phyloP scores from a whole-genome alignment of 2,329 filamentous ascomycete genomes.

The Sclerotinia subarctica region DNA sequence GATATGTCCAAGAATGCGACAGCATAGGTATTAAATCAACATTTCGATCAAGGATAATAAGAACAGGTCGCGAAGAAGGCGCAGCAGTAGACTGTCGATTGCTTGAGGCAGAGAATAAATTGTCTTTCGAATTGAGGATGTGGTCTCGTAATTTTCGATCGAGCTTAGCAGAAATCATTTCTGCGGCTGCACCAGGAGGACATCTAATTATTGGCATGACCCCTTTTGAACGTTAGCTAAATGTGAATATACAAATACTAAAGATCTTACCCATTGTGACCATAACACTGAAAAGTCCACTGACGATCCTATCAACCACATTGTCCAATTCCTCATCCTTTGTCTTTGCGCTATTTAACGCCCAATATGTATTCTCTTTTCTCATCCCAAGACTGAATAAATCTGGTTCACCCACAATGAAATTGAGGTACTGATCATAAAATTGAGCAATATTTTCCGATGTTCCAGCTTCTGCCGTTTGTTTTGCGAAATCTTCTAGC shows the following conservation, averaged over 20 bases:
- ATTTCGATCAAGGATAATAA: conserved; percentile 92
- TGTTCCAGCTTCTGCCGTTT: conserved; percentile 80
- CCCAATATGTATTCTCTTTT: conserved; percentile 88
- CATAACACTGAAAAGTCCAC: conserved; percentile 93
- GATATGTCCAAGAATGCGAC: conserved; percentile 91
- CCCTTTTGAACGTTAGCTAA: conserved; percentile 48
- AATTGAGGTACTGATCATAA: conserved; percentile 96
- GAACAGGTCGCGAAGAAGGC: conserved; percentile 75
- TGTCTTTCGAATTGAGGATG: conserved; percentile 95
- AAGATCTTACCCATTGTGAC: conserved; percentile 82
- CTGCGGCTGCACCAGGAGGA: conserved; percentile 86
- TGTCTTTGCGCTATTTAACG: conserved; percentile 89
- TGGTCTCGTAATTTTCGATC: conserved; percentile 96
- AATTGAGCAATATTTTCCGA: conserved; percentile 89
- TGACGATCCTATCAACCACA: conserved; percentile 87
- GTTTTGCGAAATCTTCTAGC: conserved; percentile 88
- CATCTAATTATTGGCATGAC: conserved; percentile 94
- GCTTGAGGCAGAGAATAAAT: conserved; percentile 70
- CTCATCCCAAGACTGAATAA: conserved; percentile 92
- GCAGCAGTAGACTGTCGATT: conserved; percentile 59
- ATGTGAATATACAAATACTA: background rate
- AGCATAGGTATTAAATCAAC: conserved; percentile 96
- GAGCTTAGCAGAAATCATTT: conserved; percentile 89
- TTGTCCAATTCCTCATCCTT: conserved; percentile 85
- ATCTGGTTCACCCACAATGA: conserved; percentile 92